Percentiles rank a stretch among this genome's conserved stretches.
Conservation (phyloP, 2,329 filamentous ascomycete species). For the Paecilomyces variotii region DNA sequence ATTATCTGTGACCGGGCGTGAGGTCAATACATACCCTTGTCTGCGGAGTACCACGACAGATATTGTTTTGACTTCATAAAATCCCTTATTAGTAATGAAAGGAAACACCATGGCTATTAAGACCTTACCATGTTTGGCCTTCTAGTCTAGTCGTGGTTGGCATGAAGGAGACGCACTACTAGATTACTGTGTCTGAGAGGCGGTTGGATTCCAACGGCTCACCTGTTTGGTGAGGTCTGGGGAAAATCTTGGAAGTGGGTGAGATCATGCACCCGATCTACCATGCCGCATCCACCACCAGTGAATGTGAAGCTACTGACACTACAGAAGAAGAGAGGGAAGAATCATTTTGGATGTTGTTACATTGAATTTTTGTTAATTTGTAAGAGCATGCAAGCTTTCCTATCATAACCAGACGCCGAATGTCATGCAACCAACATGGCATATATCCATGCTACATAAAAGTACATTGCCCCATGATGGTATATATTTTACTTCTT, state of each 20-base stretch:
- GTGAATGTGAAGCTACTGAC: neutral
- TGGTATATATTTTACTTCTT: neutral
- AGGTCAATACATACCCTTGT: constrained; percentile 56
- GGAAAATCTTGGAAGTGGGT: constrained; percentile 5
- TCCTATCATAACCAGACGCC: constrained; percentile 26
- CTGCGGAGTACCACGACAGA: constrained; percentile 81
- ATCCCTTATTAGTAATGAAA: constrained; percentile 9
- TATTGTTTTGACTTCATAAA: constrained; percentile 86
- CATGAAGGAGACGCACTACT: neutral
- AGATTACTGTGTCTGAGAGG: constrained; percentile 1
- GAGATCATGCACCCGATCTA: constrained; percentile 4
- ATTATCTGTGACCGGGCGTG: constrained; percentile 3
- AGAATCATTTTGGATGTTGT: neutral
- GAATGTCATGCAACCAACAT: constrained; percentile 25
- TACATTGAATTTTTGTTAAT: neutral
- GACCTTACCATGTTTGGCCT: constrained; percentile 15
- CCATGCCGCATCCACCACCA: neutral
- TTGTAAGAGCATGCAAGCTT: constrained; percentile 8
- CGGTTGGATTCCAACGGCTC: neutral
- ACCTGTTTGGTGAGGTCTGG: constrained; percentile 1
- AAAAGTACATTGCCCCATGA: constrained; percentile 14
- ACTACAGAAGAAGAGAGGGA: neutral
- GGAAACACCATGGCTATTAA: constrained; percentile 5
- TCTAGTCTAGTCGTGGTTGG: neutral
- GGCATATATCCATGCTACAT: constrained; percentile 16